Conservation (phyloP, 768 basidiomycete genomes). For the Hygrophoropsis aurantiaca region DNA sequence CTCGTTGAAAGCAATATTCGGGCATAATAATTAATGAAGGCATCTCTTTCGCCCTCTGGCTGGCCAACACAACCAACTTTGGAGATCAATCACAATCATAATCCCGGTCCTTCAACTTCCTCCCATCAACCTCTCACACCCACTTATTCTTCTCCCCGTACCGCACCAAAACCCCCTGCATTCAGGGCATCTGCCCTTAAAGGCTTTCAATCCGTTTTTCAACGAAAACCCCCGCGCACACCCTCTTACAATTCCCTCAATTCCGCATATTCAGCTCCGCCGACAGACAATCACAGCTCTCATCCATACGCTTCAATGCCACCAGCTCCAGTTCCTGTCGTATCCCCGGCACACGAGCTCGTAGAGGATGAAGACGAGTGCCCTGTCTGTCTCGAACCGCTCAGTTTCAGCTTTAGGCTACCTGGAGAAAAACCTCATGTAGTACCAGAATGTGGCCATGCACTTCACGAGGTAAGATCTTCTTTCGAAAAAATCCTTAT, state of each 20-base stretch:
- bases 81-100: slow-evolving; percentile 28
- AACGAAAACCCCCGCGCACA: slow-evolving; percentile 40
- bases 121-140: slow-evolving; percentile 44
- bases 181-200: slow-evolving; percentile 37
- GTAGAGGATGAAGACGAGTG: slow-evolving; percentile 86
- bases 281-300: slow-evolving; percentile 35
- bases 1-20: slow-evolving; percentile 4
- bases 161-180: slow-evolving; percentile 26
- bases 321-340: slow-evolving; percentile 68
- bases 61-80: slow-evolving; percentile 42
- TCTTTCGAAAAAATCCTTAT: too few species aligned
- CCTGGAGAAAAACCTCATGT: slow-evolving; percentile 98
- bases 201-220: slow-evolving; percentile 54
- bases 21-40: slow-evolving; percentile 36
- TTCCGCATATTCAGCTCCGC: slow-evolving; percentile 41
- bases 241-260: slow-evolving; percentile 52
- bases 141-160: slow-evolving; percentile 40
- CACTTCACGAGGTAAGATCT: slow-evolving; percentile 80
- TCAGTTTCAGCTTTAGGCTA: slow-evolving; percentile 89
- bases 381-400: slow-evolving; percentile 94
- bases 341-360: slow-evolving; percentile 55
- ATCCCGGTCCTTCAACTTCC: too few species aligned
- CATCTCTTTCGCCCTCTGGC: slow-evolving; percentile 31
- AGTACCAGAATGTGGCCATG: slow-evolving; percentile 96
- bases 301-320: slow-evolving; percentile 65